phyloP scores from a whole-genome alignment of 192 early-diverging fungal species.

The Chytriomyces confervae region DNA sequence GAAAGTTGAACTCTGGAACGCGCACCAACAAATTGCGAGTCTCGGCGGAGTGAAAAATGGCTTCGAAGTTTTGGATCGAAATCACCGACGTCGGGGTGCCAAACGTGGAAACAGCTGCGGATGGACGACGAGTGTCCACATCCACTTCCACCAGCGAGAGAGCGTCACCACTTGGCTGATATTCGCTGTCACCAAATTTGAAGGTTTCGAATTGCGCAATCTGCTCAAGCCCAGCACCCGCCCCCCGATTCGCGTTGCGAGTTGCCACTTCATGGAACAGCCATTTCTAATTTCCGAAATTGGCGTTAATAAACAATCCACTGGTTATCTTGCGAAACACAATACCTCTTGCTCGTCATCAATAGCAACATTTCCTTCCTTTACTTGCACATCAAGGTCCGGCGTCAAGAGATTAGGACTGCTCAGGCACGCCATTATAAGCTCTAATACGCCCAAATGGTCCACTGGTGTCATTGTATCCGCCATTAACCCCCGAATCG shows the following conservation, averaged over 20 bases:
- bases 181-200: conserved; percentile 30
- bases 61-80: background rate
- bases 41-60: background rate
- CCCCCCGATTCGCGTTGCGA: conserved; percentile 8
- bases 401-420: conserved; percentile 58
- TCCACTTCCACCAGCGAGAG: conserved; percentile 7
- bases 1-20: conserved; percentile 56
- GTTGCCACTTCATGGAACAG: conserved; percentile 58
- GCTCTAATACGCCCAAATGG: conserved; percentile 50
- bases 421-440: conserved; percentile 55
- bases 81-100: conserved; percentile 18
- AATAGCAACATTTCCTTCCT: conserved; percentile 57
- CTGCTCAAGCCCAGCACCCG: conserved; percentile 28
- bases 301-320: conserved; percentile 5
- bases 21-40: conserved; percentile 36
- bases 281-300: conserved; percentile 49
- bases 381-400: conserved; percentile 58
- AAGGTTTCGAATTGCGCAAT: conserved; percentile 26
- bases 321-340: background rate
- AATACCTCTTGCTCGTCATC: conserved; percentile 59
- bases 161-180: background rate
- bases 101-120: background rate
- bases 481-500: conserved; percentile 50
- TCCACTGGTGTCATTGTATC: conserved; percentile 40
- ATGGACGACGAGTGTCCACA: background rate